These are phyloP conservation scores for Penicillium longicatenatum DNA, from an alignment of 495 filamentous ascomycete genomes.

Conservation along the genomic window DNA sequence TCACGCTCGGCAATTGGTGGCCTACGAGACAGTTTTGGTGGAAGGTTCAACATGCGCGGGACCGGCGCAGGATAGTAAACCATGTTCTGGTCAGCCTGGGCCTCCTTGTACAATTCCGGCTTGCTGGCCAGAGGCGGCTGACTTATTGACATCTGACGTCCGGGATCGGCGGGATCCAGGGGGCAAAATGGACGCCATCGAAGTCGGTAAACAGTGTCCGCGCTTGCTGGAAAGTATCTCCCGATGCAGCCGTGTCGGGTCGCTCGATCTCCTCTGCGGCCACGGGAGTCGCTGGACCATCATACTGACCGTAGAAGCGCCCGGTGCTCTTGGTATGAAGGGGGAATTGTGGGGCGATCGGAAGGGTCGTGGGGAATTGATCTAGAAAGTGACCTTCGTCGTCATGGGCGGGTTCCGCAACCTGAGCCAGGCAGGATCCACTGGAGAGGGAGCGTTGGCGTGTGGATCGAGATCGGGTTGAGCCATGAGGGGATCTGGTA, in stretches of 20 bases:
- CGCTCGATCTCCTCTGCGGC: conserved; percentile 31
- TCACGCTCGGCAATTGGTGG: conserved; percentile 65
- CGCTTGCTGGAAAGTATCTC: conserved; percentile 69
- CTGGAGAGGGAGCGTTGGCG: conserved; percentile 63
- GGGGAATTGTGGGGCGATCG: conserved; percentile 30
- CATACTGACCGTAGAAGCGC: conserved; percentile 24
- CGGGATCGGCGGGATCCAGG: conserved; percentile 35
- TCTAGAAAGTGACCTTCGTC: conserved; percentile 40
- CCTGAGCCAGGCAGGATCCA: conserved; percentile 47
- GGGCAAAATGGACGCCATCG: conserved; percentile 86
- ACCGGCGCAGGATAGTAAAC: conserved; percentile 95
- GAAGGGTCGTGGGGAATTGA: conserved; percentile 16
- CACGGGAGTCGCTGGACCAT: conserved; percentile 6
- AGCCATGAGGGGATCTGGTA: conserved; percentile 58
- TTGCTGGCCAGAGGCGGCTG: conserved; percentile 48
- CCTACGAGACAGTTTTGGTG: conserved; percentile 79
- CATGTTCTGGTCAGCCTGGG: conserved; percentile 71
- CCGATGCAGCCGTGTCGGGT: conserved; percentile 58
- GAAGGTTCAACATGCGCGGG: conserved; percentile 88
- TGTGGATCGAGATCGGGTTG: conserved; percentile 49
- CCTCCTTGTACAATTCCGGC: conserved; percentile 63
- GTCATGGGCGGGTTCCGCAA: conserved; percentile 53
- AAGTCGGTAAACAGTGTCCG: conserved; percentile 81
- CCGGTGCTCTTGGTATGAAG: conserved; percentile 24
- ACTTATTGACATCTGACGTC: conserved; percentile 38